Evolutionary conservation across 1,139 yeast species (phyloP), one percentile per base, ranked within the genome.

Genomic region (Saccharomyces hybrid): DNA sequence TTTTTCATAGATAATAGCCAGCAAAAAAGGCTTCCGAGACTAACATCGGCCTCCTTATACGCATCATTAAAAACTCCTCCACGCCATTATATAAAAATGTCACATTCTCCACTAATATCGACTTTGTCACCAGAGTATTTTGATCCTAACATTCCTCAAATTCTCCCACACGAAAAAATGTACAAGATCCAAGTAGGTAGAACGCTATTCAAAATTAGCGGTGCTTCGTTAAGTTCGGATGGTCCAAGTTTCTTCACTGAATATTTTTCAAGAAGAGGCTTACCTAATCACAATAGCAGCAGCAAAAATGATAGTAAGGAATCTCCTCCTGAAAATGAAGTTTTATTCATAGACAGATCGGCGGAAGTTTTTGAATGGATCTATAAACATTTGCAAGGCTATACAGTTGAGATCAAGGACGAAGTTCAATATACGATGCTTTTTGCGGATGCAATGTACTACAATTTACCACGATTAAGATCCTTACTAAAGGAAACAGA

Each of bases 221-320:
- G 97, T 0, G 90, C 93, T 1, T 88, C 96, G 4, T 70, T 90
- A 47, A 86, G 91, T 26, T 87, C 88, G 1, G 97, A 89, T 70
- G 84, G 75, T 0, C 82, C 82, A 0, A 75, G 78, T 11, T 78
- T 75, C 58, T 78, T 78, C 64, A 77, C 82, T 4, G 73, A 73
- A 42, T 77, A 71, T 60, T 78, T 78, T 59, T 57, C 65, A 3
- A 48, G 32, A 5, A 26, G 28, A 14, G 27, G 49, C n/a, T 49
- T 47, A 9, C 25, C 50, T 11, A 27, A 38, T 7, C 38, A 11
- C 6, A 42, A 31, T 14, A 25, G 27, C 25, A 34, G 50, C 30
- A 16, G 6, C 16, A 34, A 3, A 20, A 20, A 23, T 7, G 13
- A 49, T 11, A 26, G 14, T 9, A 27, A 16, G 2, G 38, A 46